Evolutionary conservation across 495 filamentous ascomycete genomes (phyloP), one percentile per base, ranked within the genome.

Genomic region (Xylaria sp.): DNA sequence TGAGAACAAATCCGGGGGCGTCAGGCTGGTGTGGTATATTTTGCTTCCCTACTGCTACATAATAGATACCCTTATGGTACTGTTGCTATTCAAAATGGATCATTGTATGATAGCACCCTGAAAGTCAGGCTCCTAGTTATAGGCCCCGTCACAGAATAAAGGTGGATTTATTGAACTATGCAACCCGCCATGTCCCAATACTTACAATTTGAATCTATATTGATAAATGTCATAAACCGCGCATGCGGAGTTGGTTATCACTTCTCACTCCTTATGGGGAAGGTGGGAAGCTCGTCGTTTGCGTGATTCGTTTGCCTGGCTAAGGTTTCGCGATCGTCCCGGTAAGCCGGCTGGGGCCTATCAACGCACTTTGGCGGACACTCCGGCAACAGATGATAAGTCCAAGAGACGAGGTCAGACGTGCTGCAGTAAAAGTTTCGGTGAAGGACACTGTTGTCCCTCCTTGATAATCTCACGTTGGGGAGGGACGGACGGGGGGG

Each of bases 1-100:
- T 24, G 48, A 57, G 65, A 57, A 21, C 14, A 44, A 68, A 40
- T 43, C 3, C 50, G n/a, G 66, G 21, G 66, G 21, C 29, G 40
- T 68, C 40, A 61, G 66, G 24, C 21, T 46, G 52, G 17, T 48
- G 37, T 21, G 26, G 24, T 61, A 68, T 37, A 59, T 12, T 62
- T 26, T 41, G 35, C 59, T 43, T 17, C 11, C 29, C 37, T 26
- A 41, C 2, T 19, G 59, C 59, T 62, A 62, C 59, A 62, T 26
- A 12, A 41, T 41, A 41, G 59, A 62, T 62, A 43, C 37, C 37
- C 21, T 62, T 43, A 29, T n/a, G 21, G 59, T 37, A 14, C 37
- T 59, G 21, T 33, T 37, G 57, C 57, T 59, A 35, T 21, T 35
- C 57, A 21, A 55, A 40, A 59, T 40, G 9, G 57, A 14, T 59